phyloP scores from a whole-genome alignment of 2,329 filamentous ascomycete genomes.

The Pleurostoma richardsiae region DNA sequence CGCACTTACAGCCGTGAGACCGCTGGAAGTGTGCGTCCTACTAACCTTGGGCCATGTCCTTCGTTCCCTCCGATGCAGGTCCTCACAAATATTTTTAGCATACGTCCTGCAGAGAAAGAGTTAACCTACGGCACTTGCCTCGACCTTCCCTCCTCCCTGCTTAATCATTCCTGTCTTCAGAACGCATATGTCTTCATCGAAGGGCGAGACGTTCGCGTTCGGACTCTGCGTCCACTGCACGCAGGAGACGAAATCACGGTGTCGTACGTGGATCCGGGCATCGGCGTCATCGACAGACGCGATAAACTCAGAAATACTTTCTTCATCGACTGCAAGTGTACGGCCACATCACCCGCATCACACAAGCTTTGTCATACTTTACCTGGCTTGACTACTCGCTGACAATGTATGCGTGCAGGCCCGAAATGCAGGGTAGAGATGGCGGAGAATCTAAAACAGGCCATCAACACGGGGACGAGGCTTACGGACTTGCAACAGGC shows the following conservation, averaged over 20 bases:
- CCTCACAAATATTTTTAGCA: slow-evolving; percentile 16
- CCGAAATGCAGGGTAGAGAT: slow-evolving; percentile 18
- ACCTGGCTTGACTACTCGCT: too few species aligned
- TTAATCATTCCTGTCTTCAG: slow-evolving; percentile 30
- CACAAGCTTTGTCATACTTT: neutral
- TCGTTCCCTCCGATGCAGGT: slow-evolving; percentile 10
- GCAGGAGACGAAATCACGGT: slow-evolving; percentile 28
- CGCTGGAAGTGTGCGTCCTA: too few species aligned
- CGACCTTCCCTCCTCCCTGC: slow-evolving; percentile 20
- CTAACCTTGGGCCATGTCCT: too few species aligned
- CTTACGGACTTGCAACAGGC: slow-evolving; percentile 9
- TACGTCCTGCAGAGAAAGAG: slow-evolving; percentile 13
- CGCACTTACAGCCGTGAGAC: too few species aligned
- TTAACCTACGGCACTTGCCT: slow-evolving; percentile 18
- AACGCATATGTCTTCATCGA: slow-evolving; percentile 26
- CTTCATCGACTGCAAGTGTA: slow-evolving; percentile 22
- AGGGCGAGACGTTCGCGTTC: slow-evolving; percentile 20
- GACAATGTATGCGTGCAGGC: slow-evolving; percentile 8
- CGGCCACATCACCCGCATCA: neutral
- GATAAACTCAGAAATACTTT: slow-evolving; percentile 13
- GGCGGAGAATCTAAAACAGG: slow-evolving; percentile 8
- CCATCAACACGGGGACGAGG: slow-evolving; percentile 4
- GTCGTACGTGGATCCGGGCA: slow-evolving; percentile 19
- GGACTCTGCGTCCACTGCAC: slow-evolving; percentile 20
- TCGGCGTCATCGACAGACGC: slow-evolving; percentile 15